These are phyloP conservation scores for Tetradesmus lagerheimii DNA, from an alignment of 139 green algal species.

Conservation along the genomic window DNA sequence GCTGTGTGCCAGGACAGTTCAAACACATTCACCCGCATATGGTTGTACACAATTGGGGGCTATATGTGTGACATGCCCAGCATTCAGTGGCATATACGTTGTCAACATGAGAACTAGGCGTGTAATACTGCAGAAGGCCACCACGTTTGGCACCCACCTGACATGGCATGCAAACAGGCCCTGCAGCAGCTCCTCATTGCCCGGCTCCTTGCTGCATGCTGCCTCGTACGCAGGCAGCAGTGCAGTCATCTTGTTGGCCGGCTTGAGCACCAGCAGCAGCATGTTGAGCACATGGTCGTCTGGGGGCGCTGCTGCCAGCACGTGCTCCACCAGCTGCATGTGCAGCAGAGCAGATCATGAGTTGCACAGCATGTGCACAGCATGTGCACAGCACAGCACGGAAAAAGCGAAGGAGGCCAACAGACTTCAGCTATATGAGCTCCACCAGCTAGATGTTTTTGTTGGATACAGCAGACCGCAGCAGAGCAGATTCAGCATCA, in stretches of 20 bases:
- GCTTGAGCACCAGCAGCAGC: slow-evolving; percentile 65
- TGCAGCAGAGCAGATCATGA: neutral
- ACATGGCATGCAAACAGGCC: slow-evolving; percentile 73
- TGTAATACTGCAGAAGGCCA: too few species aligned
- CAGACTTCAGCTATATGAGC: too few species aligned
- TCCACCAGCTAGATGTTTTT: too few species aligned
- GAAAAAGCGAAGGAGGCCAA: neutral
- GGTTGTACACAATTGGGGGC: too few species aligned
- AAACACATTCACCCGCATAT: too few species aligned
- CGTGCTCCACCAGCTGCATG: slow-evolving; percentile 58
- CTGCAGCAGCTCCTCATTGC: slow-evolving; percentile 59
- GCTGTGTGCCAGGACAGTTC: too few species aligned
- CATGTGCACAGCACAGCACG: neutral
- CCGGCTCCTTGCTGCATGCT: slow-evolving; percentile 56
- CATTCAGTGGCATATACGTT: too few species aligned
- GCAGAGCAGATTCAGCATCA: too few species aligned
- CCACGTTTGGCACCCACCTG: slow-evolving; percentile 54
- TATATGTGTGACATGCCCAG: too few species aligned
- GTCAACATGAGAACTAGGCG: too few species aligned
- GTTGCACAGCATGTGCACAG: neutral
- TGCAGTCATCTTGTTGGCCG: slow-evolving; percentile 48
- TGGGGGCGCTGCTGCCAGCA: slow-evolving; percentile 57
- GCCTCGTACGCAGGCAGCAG: slow-evolving; percentile 71
- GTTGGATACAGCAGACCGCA: too few species aligned
- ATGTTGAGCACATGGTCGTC: slow-evolving; percentile 74